Evolutionary conservation across 2,329 filamentous ascomycete genomes (phyloP).

Genomic region (Neonectria ditissima): DNA sequence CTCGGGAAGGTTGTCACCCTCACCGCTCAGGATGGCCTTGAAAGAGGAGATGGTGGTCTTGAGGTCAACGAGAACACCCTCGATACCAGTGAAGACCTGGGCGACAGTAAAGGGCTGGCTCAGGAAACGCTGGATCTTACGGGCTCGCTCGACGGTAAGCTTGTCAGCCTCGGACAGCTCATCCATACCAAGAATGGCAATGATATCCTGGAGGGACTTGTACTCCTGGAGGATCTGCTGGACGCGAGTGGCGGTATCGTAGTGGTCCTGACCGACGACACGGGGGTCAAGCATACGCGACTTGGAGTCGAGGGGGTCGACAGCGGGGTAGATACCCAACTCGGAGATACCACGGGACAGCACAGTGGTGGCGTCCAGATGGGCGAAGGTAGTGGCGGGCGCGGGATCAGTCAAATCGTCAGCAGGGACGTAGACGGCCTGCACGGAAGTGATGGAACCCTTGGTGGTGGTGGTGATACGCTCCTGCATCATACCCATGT

Average conservation of each 20-base stretch:
- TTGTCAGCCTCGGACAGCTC: slow-evolving; percentile 99
- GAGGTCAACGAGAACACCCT: slow-evolving; percentile 96
- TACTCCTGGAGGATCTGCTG: slow-evolving; percentile 99
- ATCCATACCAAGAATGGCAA: slow-evolving; percentile 99
- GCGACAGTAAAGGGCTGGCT: slow-evolving; percentile 96
- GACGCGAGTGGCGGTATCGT: slow-evolving; percentile 91
- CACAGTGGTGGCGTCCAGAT: slow-evolving; percentile 99
- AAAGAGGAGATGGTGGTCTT: slow-evolving; percentile 98
- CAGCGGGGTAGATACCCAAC: slow-evolving; percentile 99
- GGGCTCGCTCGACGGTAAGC: slow-evolving; percentile 99
- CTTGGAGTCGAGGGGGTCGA: slow-evolving; percentile 99
- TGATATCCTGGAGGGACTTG: slow-evolving; percentile 99
- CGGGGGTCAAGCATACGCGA: slow-evolving; percentile 99
- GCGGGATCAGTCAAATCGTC: slow-evolving; percentile 99
- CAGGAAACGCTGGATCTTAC: slow-evolving; percentile 99
- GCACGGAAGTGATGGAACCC: slow-evolving; percentile 99
- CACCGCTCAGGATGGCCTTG: slow-evolving; percentile 95
- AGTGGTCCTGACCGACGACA: slow-evolving; percentile 98
- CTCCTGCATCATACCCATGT: slow-evolving; percentile 99
- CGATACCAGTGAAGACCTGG: slow-evolving; percentile 88
- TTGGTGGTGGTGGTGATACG: slow-evolving; percentile 99
- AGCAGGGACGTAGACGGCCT: slow-evolving; percentile 99
- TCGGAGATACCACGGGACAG: slow-evolving; percentile 99
- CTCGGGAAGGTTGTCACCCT: slow-evolving; percentile 96
- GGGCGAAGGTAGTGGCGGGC: slow-evolving; percentile 98